Conservation (phyloP, 2,329 filamentous ascomycete genomes). For the Ramularia collo-cygni region DNA sequence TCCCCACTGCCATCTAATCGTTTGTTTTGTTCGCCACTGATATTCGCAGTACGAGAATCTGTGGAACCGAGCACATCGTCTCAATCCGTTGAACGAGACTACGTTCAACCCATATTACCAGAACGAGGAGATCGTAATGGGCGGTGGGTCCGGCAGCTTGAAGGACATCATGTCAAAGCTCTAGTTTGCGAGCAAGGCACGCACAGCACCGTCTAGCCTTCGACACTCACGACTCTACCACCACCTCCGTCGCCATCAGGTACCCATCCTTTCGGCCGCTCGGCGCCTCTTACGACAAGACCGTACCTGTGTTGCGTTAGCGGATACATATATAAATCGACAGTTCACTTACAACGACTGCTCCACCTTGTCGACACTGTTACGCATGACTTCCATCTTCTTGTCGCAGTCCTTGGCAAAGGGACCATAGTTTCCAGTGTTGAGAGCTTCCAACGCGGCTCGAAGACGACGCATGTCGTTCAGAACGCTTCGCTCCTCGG, state of each 20-base stretch:
- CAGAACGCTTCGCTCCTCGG: conserved; percentile 55
- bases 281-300: conserved; percentile 75
- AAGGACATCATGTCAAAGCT: conserved; percentile 27
- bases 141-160: conserved; percentile 30
- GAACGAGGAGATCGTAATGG: conserved; percentile 44
- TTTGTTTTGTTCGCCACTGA: too few species aligned
- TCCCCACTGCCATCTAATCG: too few species aligned
- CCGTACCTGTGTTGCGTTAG: conserved; percentile 53
- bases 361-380: conserved; percentile 91
- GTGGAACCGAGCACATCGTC: conserved; percentile 44
- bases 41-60: conserved; percentile 41
- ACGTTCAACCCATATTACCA: conserved; percentile 47
- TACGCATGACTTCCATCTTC: conserved; percentile 81
- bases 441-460: conserved; percentile 66
- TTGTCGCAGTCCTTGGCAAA: conserved; percentile 60
- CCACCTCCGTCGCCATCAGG: conserved; percentile 57
- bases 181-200: conserved; percentile 7
- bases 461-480: conserved; percentile 74
- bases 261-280: conserved; percentile 86
- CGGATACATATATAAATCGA: not conserved
- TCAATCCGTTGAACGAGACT: conserved; percentile 45
- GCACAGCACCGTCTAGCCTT: conserved; percentile 20
- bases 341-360: conserved; percentile 32
- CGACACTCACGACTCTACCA: conserved; percentile 35
- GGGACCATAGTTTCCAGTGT: conserved; percentile 46